These are phyloP conservation scores for Falciphora oryzae DNA, from an alignment of 2,329 filamentous ascomycete species.

Conservation along the genomic window DNA sequence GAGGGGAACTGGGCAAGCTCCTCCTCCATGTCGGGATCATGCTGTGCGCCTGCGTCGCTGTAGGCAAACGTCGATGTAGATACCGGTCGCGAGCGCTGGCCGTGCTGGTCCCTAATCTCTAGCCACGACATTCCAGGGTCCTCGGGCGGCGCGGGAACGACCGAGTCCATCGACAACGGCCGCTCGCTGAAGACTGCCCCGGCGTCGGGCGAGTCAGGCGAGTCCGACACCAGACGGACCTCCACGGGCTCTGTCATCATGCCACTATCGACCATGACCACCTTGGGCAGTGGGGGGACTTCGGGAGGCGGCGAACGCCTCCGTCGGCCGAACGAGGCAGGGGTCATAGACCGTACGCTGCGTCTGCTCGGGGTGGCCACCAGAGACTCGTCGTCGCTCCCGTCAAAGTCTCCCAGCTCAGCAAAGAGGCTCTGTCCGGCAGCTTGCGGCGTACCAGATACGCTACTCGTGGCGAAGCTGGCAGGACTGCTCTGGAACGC, in stretches of 20 bases:
- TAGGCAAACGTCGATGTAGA: constrained; percentile 42
- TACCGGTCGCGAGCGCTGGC: constrained; percentile 33
- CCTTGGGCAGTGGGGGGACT: constrained; percentile 43
- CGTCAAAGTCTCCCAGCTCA: constrained; percentile 76
- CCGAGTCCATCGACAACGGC: constrained; percentile 37
- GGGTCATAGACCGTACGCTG: constrained; percentile 40
- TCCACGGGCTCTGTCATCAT: constrained; percentile 57
- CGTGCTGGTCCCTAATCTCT: constrained; percentile 16
- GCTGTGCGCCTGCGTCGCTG: constrained; percentile 47
- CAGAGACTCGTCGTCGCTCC: constrained; percentile 66
- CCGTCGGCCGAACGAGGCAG: constrained; percentile 37
- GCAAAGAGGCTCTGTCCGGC: constrained; percentile 76
- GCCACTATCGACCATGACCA: constrained; percentile 53
- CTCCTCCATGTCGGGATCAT: constrained; percentile 43
- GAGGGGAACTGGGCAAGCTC: constrained; percentile 50
- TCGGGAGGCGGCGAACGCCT: constrained; percentile 40
- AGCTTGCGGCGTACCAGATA: constrained; percentile 41
- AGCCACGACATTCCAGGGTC: constrained; percentile 18
- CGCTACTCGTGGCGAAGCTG: constrained; percentile 46
- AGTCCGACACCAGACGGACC: constrained; percentile 19
- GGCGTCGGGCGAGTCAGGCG: constrained; percentile 17
- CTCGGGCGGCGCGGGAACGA: constrained; percentile 24
- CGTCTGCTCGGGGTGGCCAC: constrained; percentile 49
- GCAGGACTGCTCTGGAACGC: constrained; percentile 50
- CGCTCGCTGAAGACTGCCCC: constrained; percentile 22